phyloP scores from a whole-genome alignment of 768 basidiomycete species.

The Xerocomellus intermedius region DNA sequence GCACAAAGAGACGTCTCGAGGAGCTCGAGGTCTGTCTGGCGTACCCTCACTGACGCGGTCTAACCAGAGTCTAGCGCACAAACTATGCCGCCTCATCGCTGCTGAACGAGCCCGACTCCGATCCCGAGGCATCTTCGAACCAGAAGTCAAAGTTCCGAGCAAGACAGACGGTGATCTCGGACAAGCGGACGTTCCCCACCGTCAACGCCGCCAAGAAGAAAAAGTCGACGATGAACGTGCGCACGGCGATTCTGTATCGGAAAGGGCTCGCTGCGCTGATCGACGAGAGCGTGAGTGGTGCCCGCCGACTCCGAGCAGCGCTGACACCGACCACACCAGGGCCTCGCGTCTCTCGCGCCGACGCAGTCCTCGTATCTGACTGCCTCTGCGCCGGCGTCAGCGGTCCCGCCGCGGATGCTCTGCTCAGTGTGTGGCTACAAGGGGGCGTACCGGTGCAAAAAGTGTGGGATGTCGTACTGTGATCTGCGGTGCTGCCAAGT shows the following conservation, averaged over 20 bases:
- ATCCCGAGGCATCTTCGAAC: constrained; percentile 22
- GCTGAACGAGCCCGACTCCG: constrained; percentile 32
- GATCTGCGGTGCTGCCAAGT: constrained; percentile 68
- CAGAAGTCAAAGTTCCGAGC: constrained; percentile 58
- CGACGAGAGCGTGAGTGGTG: constrained; percentile 72
- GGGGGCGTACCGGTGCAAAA: constrained; percentile 75
- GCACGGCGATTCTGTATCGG: constrained; percentile 77
- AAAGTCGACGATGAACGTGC: constrained; percentile 79
- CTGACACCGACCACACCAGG: constrained; percentile 39
- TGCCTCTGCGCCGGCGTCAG: constrained; percentile 56
- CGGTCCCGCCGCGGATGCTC: constrained; percentile 64
- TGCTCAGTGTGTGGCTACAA: constrained; percentile 89
- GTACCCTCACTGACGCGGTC: background rate
- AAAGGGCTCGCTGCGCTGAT: constrained; percentile 73
- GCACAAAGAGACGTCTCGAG: constrained; percentile 74
- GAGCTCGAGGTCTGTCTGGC: constrained; percentile 68
- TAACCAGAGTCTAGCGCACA: constrained; percentile 50
- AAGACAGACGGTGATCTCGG: constrained; percentile 69
- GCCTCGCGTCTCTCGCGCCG: constrained; percentile 52
- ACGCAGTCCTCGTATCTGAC: constrained; percentile 69
- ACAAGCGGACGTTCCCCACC: constrained; percentile 54
- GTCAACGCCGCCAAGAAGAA: constrained; percentile 47
- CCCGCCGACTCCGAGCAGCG: background rate
- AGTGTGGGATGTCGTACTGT: constrained; percentile 77
- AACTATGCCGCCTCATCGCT: constrained; percentile 62